Percentiles rank a stretch among this genome's conserved stretches.
phyloP scores from a whole-genome alignment of 2,329 filamentous ascomycete species.

The Calonectria crousiana region DNA sequence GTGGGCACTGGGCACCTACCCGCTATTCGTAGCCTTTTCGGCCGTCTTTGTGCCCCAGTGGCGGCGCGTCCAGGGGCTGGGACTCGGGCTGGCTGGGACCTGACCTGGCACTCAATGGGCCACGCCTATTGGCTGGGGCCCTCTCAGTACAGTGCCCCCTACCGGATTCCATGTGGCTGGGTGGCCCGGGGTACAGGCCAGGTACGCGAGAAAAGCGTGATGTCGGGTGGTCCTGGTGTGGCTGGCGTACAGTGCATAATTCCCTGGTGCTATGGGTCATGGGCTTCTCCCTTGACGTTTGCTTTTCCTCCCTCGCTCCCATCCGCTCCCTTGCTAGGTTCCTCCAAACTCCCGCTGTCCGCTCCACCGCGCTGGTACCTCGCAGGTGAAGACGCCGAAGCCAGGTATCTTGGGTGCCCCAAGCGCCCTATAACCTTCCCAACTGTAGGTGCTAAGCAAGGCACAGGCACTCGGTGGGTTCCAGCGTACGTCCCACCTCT shows the following conservation, averaged over 20 bases:
- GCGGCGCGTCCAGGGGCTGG: slow-evolving; percentile 11
- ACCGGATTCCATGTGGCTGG: slow-evolving; percentile 39
- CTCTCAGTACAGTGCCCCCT: slow-evolving; percentile 39
- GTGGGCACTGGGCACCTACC: slow-evolving; percentile 9
- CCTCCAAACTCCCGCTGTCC: slow-evolving; percentile 7
- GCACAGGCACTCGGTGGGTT: slow-evolving; percentile 3
- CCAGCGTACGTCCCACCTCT: slow-evolving; percentile 1
- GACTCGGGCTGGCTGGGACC: slow-evolving; percentile 1
- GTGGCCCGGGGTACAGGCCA: slow-evolving; percentile 24
- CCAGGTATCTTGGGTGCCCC: slow-evolving; percentile 8
- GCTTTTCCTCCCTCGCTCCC: slow-evolving; percentile 2
- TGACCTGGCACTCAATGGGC: slow-evolving; percentile 7
- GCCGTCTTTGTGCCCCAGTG: neutral
- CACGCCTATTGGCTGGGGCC: slow-evolving; percentile 38
- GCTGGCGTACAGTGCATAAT: slow-evolving; percentile 39
- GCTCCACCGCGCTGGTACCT: slow-evolving; percentile 4
- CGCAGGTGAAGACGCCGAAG: neutral
- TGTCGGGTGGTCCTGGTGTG: slow-evolving; percentile 36
- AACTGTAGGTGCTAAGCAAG: slow-evolving; percentile 5
- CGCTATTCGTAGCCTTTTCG: slow-evolving; percentile 10
- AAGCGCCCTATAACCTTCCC: slow-evolving; percentile 13
- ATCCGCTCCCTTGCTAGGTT: slow-evolving; percentile 5
- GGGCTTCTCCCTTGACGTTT: slow-evolving; percentile 15
- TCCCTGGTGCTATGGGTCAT: slow-evolving; percentile 1
- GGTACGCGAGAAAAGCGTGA: slow-evolving; percentile 34